phyloP scores from a whole-genome alignment of 805 yeast genomes.

The Ogataea populi-albae region DNA sequence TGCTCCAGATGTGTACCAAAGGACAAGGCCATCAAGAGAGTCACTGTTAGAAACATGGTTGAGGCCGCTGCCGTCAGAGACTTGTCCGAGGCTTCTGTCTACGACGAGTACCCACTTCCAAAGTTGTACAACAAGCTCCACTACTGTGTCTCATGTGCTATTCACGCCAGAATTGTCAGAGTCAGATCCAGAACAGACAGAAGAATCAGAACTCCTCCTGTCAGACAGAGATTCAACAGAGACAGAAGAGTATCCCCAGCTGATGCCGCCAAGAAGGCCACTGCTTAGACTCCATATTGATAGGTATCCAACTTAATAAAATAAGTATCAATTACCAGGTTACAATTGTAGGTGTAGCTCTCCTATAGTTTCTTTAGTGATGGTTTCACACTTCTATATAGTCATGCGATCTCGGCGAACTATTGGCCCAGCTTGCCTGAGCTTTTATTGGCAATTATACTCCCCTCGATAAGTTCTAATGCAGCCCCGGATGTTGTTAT shows the following conservation, averaged over 20 bases:
- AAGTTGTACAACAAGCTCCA: slow-evolving; percentile 99
- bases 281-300: slow-evolving; percentile 19
- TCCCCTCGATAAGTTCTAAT: too few species aligned
- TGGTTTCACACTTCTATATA: too few species aligned
- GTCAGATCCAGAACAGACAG: slow-evolving; percentile 99
- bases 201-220: slow-evolving; percentile 98
- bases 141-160: slow-evolving; percentile 99
- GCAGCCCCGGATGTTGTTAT: too few species aligned
- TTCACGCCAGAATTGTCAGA: slow-evolving; percentile 99
- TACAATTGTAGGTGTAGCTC: too few species aligned
- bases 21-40: slow-evolving; percentile 99
- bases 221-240: slow-evolving; percentile 96
- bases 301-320: neutral
- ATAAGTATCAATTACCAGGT: too few species aligned
- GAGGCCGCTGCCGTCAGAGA: slow-evolving; percentile 99
- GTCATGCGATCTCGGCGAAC: too few species aligned
- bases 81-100: slow-evolving; percentile 98
- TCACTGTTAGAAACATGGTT: slow-evolving; percentile 99
- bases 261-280: slow-evolving; percentile 95
- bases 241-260: slow-evolving; percentile 95
- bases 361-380: too few species aligned
- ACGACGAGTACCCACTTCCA: slow-evolving; percentile 99
- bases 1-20: slow-evolving; percentile 99
- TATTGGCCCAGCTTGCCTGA: too few species aligned
- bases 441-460: too few species aligned